phyloP scores from a whole-genome alignment of 2,329 filamentous ascomycete genomes.

The Alternaria dauci region DNA sequence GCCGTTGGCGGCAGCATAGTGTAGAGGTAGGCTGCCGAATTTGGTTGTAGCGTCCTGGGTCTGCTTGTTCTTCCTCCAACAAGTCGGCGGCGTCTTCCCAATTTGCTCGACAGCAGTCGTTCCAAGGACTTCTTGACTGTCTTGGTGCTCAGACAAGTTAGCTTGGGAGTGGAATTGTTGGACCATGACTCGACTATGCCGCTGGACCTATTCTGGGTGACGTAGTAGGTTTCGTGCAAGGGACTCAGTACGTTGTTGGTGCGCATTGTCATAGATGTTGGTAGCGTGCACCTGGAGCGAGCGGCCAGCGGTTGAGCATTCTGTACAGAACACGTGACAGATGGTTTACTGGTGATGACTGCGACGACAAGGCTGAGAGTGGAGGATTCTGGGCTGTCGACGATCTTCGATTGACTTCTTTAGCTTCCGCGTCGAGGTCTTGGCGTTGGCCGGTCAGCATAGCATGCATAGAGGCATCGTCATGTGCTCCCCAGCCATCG shows the following conservation, averaged over 20 bases:
- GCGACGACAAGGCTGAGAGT: constrained; percentile 26
- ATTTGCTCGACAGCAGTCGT: constrained; percentile 10
- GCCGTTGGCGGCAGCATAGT: constrained; percentile 20
- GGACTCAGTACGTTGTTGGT: too few relatives aligned
- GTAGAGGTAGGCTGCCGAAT: constrained; percentile 17
- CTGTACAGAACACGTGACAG: too few relatives aligned
- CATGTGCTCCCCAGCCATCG: constrained; percentile 32
- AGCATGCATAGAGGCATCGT: constrained; percentile 21
- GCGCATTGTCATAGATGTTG: too few relatives aligned
- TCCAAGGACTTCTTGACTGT: constrained; percentile 7
- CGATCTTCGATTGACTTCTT: constrained; percentile 35
- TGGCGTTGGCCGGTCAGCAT: constrained; percentile 18
- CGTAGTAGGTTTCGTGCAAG: too few relatives aligned
- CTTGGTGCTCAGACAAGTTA: not conserved
- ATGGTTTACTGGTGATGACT: too few relatives aligned
- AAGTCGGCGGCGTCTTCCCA: not conserved
- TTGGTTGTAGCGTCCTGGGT: constrained; percentile 7
- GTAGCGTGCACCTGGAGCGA: too few relatives aligned
- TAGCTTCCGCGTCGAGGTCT: constrained; percentile 20
- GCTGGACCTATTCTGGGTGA: too few relatives aligned
- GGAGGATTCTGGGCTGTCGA: constrained; percentile 25
- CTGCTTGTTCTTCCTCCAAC: constrained; percentile 3
- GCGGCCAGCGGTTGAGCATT: too few relatives aligned
- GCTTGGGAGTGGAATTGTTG: not conserved
- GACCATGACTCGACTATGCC: too few relatives aligned